Evolutionary conservation across 768 basidiomycete species (phyloP).

Genomic region (Termitomyces eurrhizus): DNA sequence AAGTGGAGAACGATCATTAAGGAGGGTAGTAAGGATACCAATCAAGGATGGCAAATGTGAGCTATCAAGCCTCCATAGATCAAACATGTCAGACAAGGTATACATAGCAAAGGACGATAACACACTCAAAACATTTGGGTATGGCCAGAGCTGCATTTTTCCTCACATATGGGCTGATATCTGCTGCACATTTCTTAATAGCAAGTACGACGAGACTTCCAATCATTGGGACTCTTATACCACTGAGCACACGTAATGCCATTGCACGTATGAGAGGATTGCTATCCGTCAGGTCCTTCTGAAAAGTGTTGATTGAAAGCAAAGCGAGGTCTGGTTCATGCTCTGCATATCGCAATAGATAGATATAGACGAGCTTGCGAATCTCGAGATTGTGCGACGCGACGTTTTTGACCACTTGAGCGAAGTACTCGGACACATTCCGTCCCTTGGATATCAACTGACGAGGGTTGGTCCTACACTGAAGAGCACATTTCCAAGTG

Average conservation of each 20-base stretch:
- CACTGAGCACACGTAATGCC: slow-evolving; percentile 90
- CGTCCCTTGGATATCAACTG: slow-evolving; percentile 92
- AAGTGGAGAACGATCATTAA: slow-evolving; percentile 77
- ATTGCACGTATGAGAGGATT: slow-evolving; percentile 95
- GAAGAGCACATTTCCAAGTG: not conserved
- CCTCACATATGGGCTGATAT: slow-evolving; percentile 91
- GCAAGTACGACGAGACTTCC: slow-evolving; percentile 80
- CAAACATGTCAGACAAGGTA: not conserved
- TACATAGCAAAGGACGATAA: not conserved
- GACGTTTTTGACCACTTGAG: slow-evolving; percentile 96
- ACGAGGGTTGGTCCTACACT: slow-evolving; percentile 1
- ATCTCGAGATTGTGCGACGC: slow-evolving; percentile 90
- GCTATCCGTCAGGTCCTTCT: slow-evolving; percentile 89
- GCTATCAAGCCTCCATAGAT: slow-evolving; percentile 58
- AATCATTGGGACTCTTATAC: slow-evolving; percentile 89
- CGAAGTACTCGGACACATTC: slow-evolving; percentile 90
- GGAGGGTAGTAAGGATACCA: slow-evolving; percentile 57
- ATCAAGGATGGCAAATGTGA: slow-evolving; percentile 71
- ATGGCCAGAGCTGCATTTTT: slow-evolving; percentile 91
- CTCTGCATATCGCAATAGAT: slow-evolving; percentile 90
- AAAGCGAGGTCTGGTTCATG: slow-evolving; percentile 93
- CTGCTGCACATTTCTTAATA: slow-evolving; percentile 88
- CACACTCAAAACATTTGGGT: slow-evolving; percentile 73
- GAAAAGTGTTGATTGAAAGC: slow-evolving; percentile 97
- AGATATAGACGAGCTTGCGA: slow-evolving; percentile 97